Conservation (phyloP, 148 eudicot genomes). For the Fagopyrum tataricum region DNA sequence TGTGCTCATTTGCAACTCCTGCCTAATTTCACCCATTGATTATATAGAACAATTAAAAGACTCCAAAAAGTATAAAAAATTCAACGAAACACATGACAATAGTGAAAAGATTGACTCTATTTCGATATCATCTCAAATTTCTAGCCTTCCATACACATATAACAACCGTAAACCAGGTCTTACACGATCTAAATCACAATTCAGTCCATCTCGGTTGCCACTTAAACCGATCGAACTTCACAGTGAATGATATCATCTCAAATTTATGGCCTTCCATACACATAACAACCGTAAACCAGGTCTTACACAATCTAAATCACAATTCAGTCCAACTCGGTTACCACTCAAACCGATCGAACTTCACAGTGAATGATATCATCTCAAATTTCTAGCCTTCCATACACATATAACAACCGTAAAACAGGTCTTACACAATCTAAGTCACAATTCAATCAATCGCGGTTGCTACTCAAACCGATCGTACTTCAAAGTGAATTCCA, state of each 20-base stretch:
- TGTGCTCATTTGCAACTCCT: neutral
- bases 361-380: neutral
- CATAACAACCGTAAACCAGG: neutral
- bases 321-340: neutral
- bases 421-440: neutral
- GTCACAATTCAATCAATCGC: neutral
- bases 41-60: neutral
- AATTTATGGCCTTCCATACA: neutral
- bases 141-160: neutral
- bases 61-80: neutral
- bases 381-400: neutral
- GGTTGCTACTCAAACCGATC: neutral
- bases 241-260: neutral
- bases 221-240: neutral
- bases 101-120: neutral
- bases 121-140: neutral
- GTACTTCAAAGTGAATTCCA: neutral
- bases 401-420: neutral
- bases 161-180: no score
- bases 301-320: neutral
- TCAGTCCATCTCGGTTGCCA: neutral
- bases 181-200: neutral
- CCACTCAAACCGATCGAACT: neutral
- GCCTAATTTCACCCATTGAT: neutral
- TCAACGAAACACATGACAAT: neutral